Percentiles rank a stretch among this genome's conserved stretches.
phyloP scores from a whole-genome alignment of 2,329 filamentous ascomycete genomes.

The Alternaria novae-zelandiae region DNA sequence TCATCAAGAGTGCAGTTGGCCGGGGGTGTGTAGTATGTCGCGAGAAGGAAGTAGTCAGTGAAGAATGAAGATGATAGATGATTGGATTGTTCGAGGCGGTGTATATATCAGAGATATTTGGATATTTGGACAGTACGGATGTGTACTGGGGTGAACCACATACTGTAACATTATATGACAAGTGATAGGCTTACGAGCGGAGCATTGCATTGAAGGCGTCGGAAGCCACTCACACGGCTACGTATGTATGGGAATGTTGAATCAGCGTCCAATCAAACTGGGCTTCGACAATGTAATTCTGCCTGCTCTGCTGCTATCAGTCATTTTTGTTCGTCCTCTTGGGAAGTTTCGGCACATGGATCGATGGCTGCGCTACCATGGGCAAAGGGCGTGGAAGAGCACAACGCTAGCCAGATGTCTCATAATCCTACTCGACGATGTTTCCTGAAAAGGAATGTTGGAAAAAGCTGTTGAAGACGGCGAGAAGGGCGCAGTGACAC shows the following conservation, averaged over 20 bases:
- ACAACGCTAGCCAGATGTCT: not conserved
- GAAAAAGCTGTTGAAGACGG: not conserved
- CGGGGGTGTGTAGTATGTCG: conserved; percentile 48
- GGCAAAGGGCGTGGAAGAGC: not conserved
- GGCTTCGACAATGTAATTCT: not conserved
- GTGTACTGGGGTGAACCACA: not conserved
- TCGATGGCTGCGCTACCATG: not conserved
- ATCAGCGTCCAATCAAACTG: not conserved
- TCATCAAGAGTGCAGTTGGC: conserved; percentile 79
- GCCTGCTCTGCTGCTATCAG: not conserved
- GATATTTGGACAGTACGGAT: not conserved
- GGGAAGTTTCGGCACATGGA: not conserved
- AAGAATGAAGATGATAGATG: conserved; percentile 10
- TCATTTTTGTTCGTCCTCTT: not conserved
- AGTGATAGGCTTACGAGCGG: not conserved
- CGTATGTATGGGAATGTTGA: not conserved
- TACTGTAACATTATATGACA: not conserved
- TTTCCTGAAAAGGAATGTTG: not conserved
- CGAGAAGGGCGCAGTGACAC: not conserved
- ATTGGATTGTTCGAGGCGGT: not conserved
- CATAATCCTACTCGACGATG: not conserved
- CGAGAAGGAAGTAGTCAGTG: conserved; percentile 33
- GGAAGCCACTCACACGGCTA: not conserved
- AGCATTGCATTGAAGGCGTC: not conserved
- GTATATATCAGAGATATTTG: not conserved